Evolutionary conservation across 768 basidiomycete genomes (phyloP).

Genomic region (Lepiota venenata): DNA sequence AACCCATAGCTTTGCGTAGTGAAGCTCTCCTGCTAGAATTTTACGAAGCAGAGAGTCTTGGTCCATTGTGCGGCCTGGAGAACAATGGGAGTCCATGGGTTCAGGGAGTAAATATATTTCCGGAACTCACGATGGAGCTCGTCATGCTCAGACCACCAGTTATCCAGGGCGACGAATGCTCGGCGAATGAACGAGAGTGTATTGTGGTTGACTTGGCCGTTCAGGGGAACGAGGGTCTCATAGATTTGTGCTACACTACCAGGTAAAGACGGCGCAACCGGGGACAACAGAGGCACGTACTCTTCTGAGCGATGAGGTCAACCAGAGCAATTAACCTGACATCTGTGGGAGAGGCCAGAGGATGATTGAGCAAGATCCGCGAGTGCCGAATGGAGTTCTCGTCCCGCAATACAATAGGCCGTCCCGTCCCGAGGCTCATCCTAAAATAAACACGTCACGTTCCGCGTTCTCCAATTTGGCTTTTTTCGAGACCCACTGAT

Average conservation of each 20-base stretch:
- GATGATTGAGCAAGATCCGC: slow-evolving; percentile 75
- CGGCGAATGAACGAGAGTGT: slow-evolving; percentile 86
- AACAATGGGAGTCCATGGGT: slow-evolving; percentile 3
- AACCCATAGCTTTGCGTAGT: slow-evolving; percentile 94
- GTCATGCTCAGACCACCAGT: slow-evolving; percentile 90
- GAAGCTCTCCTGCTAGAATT: slow-evolving; percentile 83
- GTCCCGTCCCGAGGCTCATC: slow-evolving; percentile 89
- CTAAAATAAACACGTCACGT: slow-evolving; percentile 30
- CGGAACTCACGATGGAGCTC: slow-evolving; percentile 65
- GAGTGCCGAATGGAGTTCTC: slow-evolving; percentile 86
- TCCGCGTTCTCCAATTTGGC: not conserved
- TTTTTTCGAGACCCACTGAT: slow-evolving; percentile 58
- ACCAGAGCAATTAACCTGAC: slow-evolving; percentile 85
- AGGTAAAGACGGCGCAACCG: not conserved
- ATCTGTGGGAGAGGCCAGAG: slow-evolving; percentile 87
- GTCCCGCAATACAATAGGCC: slow-evolving; percentile 86
- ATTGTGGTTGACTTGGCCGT: slow-evolving; percentile 82
- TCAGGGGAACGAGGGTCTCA: slow-evolving; percentile 82
- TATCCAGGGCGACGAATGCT: slow-evolving; percentile 81
- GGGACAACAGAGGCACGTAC: slow-evolving; percentile 37
- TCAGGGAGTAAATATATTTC: slow-evolving; percentile 4
- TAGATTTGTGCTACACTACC: slow-evolving; percentile 79
- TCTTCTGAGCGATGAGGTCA: slow-evolving; percentile 89
- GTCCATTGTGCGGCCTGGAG: slow-evolving; percentile 71
- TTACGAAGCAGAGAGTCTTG: slow-evolving; percentile 84